Conservation (phyloP, 306 rosid species). For the Vigna angularis region DNA sequence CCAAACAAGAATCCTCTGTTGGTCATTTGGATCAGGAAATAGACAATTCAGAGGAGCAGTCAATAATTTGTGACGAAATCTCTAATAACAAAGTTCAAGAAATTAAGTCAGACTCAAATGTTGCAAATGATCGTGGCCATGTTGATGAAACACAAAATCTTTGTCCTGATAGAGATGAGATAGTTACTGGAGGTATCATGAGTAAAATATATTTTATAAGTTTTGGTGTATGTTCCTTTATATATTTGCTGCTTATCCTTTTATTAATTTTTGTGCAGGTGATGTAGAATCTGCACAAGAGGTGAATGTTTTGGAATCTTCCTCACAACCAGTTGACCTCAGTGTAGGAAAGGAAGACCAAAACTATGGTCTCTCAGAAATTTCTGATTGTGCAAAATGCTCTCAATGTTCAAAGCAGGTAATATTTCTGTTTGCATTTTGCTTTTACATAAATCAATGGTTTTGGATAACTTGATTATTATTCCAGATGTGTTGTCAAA, state of each 20-base stretch:
- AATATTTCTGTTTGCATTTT: conserved; percentile 38
- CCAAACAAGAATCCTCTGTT: conserved; percentile 45
- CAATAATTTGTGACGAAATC: conserved; percentile 49
- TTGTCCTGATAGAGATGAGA: conserved; percentile 51
- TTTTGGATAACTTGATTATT: conserved; percentile 1
- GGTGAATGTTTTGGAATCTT: conserved; percentile 51
- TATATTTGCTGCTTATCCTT: conserved; percentile 38
- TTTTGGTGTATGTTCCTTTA: conserved; percentile 9
- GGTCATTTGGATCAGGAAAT: conserved; percentile 51
- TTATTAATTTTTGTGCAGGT: conserved; percentile 55
- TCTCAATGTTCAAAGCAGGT: conserved; percentile 65
- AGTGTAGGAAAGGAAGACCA: conserved; percentile 48
- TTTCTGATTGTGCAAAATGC: conserved; percentile 46
- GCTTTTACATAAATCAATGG: conserved; percentile 27
- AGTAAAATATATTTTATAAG: conserved; percentile 37
- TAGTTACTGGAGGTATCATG: conserved; percentile 65
- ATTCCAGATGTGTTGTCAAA: conserved; percentile 1
- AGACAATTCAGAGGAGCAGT: conserved; percentile 47
- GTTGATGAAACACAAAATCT: conserved; percentile 48
- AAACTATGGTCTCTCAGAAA: conserved; percentile 49
- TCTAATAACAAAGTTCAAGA: conserved; percentile 50
- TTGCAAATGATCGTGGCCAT: conserved; percentile 41
- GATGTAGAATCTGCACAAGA: conserved; percentile 52
- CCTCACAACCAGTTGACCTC: conserved; percentile 52
- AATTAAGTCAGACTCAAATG: conserved; percentile 49